Percentiles rank a stretch among this genome's conserved stretches.
phyloP scores from a whole-genome alignment of 805 yeast genomes.

The Saturnispora kantuleensis region DNA sequence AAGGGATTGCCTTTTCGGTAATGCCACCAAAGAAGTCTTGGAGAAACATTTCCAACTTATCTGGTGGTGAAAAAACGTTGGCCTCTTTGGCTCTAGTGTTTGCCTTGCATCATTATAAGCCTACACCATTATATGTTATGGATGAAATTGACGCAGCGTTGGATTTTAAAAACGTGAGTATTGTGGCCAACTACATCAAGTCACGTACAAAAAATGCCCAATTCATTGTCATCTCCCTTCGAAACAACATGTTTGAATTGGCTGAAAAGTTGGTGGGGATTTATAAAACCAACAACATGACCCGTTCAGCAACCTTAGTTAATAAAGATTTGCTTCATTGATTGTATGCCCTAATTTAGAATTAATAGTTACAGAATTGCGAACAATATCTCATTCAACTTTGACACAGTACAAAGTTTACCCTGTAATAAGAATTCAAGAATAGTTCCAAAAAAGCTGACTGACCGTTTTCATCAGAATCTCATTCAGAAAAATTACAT shows the following conservation, averaged over 20 bases:
- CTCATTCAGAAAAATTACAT: too few relatives aligned
- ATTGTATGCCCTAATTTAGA: background rate
- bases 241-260: slow-evolving; percentile 96
- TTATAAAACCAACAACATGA: slow-evolving; percentile 86
- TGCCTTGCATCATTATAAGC: slow-evolving; percentile 91
- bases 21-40: slow-evolving; percentile 99
- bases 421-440: too few relatives aligned
- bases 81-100: slow-evolving; percentile 92
- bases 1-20: slow-evolving; percentile 91
- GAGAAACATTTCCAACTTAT: slow-evolving; percentile 88
- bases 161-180: slow-evolving; percentile 93
- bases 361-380: background rate
- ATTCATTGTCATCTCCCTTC: slow-evolving; percentile 85
- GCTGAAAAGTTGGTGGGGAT: slow-evolving; percentile 93
- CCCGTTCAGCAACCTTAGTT: slow-evolving; percentile 69
- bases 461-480: too few relatives aligned
- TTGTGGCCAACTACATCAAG: slow-evolving; percentile 94
- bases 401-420: too few relatives aligned
- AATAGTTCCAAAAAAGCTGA: too few relatives aligned
- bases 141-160: slow-evolving; percentile 99
- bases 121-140: slow-evolving; percentile 96
- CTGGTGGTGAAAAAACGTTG: slow-evolving; percentile 97
- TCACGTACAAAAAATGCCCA: slow-evolving; percentile 95
- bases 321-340: slow-evolving; percentile 40
- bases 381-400: too few relatives aligned